These are phyloP conservation scores for Blastocystis sp. DNA, from an alignment of 352 stramenopile genomes.

Conservation along the genomic window DNA sequence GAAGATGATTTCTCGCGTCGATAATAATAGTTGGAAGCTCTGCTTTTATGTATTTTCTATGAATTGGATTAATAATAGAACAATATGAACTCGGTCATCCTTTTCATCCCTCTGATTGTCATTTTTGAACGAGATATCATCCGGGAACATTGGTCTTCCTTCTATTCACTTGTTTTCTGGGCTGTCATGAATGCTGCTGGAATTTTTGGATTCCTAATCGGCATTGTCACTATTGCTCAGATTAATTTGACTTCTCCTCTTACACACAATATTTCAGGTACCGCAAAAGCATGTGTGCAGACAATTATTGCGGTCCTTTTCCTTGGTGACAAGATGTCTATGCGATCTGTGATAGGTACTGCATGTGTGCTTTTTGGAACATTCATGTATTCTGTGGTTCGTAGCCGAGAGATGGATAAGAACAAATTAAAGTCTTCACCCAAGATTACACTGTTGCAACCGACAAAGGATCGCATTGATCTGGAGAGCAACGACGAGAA, in stretches of 20 bases:
- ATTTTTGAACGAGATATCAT: slow-evolving; percentile 70
- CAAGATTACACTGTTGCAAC: not conserved
- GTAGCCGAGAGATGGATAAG: not conserved
- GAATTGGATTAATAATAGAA: slow-evolving; percentile 66
- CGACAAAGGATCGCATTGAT: too few species aligned
- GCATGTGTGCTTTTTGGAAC: slow-evolving; percentile 72
- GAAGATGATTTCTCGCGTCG: slow-evolving; percentile 71
- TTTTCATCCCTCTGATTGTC: slow-evolving; percentile 75
- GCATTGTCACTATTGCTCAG: slow-evolving; percentile 75
- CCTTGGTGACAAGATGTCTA: slow-evolving; percentile 72
- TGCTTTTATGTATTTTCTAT: slow-evolving; percentile 56
- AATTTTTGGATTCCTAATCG: slow-evolving; percentile 77
- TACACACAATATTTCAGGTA: slow-evolving; percentile 78
- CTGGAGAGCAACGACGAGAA: not conserved
- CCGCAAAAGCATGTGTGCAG: slow-evolving; percentile 74
- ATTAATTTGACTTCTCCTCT: slow-evolving; percentile 76
- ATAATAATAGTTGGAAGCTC: slow-evolving; percentile 64
- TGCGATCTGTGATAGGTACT: slow-evolving; percentile 72
- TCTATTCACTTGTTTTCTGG: slow-evolving; percentile 70
- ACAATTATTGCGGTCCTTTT: slow-evolving; percentile 75
- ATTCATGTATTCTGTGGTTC: slow-evolving; percentile 70
- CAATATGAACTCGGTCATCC: slow-evolving; percentile 74
- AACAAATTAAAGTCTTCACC: slow-evolving; percentile 16
- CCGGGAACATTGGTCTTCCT: slow-evolving; percentile 51
- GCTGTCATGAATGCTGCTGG: slow-evolving; percentile 72